A percentile compares a stretch with the other conserved stretches of the same genome.
These are phyloP conservation scores for Diutina rugosa DNA, from an alignment of 1,139 yeast genomes.

Conservation along the genomic window DNA sequence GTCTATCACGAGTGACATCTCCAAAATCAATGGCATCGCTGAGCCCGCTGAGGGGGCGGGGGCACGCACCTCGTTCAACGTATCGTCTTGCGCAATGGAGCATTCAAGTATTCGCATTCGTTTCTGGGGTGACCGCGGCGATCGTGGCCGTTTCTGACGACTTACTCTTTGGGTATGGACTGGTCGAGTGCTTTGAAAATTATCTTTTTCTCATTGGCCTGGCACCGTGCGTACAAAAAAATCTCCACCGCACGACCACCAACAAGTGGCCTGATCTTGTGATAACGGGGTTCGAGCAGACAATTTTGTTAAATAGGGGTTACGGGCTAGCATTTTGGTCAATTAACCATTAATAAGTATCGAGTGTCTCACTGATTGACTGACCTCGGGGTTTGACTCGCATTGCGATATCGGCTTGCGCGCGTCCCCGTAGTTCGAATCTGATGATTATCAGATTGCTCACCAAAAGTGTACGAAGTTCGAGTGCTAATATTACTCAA, in stretches of 20 bases:
- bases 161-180: background rate
- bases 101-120: background rate
- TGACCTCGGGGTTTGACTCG: background rate
- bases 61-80: background rate
- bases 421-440: background rate
- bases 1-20: background rate
- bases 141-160: background rate
- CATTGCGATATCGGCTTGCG: background rate
- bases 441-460: background rate
- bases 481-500: too few relatives aligned
- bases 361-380: background rate
- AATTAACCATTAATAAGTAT: too few relatives aligned
- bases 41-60: background rate
- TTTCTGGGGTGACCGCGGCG: background rate
- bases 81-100: background rate
- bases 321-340: background rate
- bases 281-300: background rate
- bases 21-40: background rate
- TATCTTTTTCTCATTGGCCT: constrained; percentile 1
- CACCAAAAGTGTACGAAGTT: too few relatives aligned
- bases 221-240: background rate
- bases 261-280: background rate
- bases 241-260: background rate
- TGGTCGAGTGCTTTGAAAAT: constrained; percentile 1
- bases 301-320: background rate